A percentile compares a stretch with the other conserved stretches of the same genome.
phyloP scores from a whole-genome alignment of 345 rosid genomes.

The Litchi chinensis region DNA sequence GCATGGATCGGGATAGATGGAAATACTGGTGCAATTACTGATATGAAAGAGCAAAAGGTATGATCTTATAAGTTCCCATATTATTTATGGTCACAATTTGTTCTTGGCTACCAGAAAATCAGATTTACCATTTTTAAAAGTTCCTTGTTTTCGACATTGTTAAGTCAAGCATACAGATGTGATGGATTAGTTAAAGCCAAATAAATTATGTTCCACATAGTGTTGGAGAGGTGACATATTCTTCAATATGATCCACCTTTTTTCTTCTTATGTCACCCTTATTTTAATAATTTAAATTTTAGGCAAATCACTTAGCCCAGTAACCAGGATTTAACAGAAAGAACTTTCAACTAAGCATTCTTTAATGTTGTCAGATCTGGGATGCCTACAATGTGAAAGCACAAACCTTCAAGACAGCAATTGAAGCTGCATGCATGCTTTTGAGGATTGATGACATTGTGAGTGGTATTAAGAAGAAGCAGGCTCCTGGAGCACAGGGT shows the following conservation, averaged over 20 bases:
- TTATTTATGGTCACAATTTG: background rate
- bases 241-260: background rate
- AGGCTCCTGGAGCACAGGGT: constrained; percentile 71
- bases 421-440: constrained; percentile 95
- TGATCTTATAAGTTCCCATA: constrained; percentile 1
- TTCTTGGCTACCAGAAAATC: background rate
- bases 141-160: background rate
- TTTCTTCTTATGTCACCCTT: background rate
- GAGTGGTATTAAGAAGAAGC: constrained; percentile 95
- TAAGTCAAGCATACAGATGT: constrained; percentile 4
- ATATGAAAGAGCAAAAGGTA: constrained; percentile 92
- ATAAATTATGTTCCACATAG: background rate
- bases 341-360: background rate
- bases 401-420: constrained; percentile 93
- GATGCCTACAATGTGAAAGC: constrained; percentile 95
- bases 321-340: background rate
- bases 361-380: constrained; percentile 63
- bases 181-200: background rate
- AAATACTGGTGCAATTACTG: constrained; percentile 81
- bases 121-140: background rate
- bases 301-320: background rate
- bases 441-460: constrained; percentile 93
- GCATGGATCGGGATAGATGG: constrained; percentile 98
- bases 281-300: no score
- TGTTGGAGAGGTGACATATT: no score